These are phyloP conservation scores for Casuarina cunninghamiana DNA, from an alignment of 306 rosid species.

Conservation along the genomic window DNA sequence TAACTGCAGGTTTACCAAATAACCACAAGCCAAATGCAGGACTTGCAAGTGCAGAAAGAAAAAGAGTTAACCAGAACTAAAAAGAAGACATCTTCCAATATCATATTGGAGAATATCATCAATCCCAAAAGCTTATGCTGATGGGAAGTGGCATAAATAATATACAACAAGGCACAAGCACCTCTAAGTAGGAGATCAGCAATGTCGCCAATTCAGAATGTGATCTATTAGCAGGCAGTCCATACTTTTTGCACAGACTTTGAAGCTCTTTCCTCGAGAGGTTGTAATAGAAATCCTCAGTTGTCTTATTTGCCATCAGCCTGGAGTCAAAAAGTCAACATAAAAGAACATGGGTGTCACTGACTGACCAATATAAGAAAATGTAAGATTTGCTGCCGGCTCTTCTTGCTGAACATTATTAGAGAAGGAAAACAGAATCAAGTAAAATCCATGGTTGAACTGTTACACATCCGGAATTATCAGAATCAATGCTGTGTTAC, in stretches of 20 bases:
- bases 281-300: slow-evolving; percentile 26
- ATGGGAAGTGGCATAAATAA: not conserved
- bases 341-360: slow-evolving; percentile 13
- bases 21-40: not conserved
- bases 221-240: slow-evolving; percentile 40
- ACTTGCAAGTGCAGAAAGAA: not conserved
- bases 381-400: not conserved
- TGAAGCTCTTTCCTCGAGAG: slow-evolving; percentile 42
- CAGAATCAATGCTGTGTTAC: not conserved
- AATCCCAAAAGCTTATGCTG: not conserved
- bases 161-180: not conserved
- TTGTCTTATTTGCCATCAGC: slow-evolving; percentile 32
- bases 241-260: slow-evolving; percentile 34
- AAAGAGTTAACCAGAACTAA: not conserved
- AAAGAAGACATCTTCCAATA: not conserved
- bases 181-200: slow-evolving; percentile 31
- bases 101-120: not conserved
- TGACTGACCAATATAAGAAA: not conserved
- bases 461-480: not conserved
- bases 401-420: not conserved
- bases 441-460: not conserved
- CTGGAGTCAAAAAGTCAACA: slow-evolving; percentile 35
- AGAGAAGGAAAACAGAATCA: not conserved
- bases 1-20: not conserved
- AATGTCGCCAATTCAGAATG: slow-evolving; percentile 33